These are phyloP conservation scores for Hippophae gyantsensis DNA, from an alignment of 306 rosid genomes.

Conservation along the genomic window DNA sequence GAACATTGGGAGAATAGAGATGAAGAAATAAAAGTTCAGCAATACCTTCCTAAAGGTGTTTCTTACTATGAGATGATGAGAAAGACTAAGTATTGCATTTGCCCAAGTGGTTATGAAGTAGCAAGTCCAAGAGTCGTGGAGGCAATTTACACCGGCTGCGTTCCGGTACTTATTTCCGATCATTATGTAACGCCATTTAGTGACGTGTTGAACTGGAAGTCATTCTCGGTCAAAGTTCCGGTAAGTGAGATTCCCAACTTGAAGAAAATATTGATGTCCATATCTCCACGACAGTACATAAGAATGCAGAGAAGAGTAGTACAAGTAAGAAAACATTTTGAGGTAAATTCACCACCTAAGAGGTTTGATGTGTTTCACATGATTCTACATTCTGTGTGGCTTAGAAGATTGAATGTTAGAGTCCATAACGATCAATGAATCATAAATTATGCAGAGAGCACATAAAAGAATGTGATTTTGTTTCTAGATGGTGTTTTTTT, in stretches of 20 bases:
- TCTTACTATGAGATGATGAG: constrained; percentile 64
- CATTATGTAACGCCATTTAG: constrained; percentile 75
- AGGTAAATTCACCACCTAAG: constrained; percentile 60
- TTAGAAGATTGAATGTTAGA: constrained; percentile 62
- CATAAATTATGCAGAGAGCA: neutral
- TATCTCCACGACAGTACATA: constrained; percentile 45
- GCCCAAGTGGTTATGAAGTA: constrained; percentile 91
- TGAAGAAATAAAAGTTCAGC: constrained; percentile 44
- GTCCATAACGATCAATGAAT: constrained; percentile 28
- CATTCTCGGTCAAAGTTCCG: constrained; percentile 56
- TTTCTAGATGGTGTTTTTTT: neutral
- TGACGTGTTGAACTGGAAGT: constrained; percentile 75
- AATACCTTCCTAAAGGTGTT: constrained; percentile 62
- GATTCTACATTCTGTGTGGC: constrained; percentile 94
- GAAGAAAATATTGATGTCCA: constrained; percentile 47
- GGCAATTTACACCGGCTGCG: constrained; percentile 87
- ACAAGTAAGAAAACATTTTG: constrained; percentile 64
- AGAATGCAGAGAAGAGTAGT: constrained; percentile 67
- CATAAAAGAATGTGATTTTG: neutral
- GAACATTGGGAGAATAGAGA: constrained; percentile 83
- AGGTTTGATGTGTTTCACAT: constrained; percentile 77
- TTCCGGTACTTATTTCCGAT: constrained; percentile 74
- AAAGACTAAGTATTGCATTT: constrained; percentile 68
- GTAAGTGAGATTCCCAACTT: constrained; percentile 57
- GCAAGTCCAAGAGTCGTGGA: constrained; percentile 85